Base-by-base conservation (phyloP, 805 yeast species). In the Yarrowia alimentaria region DNA sequence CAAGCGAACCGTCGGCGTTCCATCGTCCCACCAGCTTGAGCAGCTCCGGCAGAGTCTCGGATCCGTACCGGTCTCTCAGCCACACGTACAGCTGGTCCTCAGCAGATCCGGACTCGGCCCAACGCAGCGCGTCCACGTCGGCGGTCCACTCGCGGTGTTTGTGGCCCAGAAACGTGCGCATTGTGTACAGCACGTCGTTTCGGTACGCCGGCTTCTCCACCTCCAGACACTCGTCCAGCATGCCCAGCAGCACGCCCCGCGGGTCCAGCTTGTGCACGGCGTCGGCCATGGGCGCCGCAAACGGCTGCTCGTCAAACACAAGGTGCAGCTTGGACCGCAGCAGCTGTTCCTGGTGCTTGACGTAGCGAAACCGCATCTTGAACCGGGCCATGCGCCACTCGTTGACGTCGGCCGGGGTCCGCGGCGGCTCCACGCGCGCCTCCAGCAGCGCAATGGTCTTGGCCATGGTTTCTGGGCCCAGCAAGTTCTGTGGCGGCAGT, bases 221-320 rank as follows among this genome's bases (percentile, higher is more conserved):
- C 10, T 28, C 17, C 18, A 40, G 3, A 14, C 47, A 40, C 32
- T 40, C 47, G 18, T 28, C n/a, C 22, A 40, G 25, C 47, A 40
- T 26, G 18, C 6, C 9, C 7, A 9, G 13, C 47, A 40, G 26
- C 18, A 5, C 19, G 3, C 25, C 19, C 2, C 13, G 6, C 12
- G 47, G 47, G 11, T 40, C 47, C 6, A 40, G 13, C 7, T 26
- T 25, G 13, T 3, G 2, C 10, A n/a, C 19, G 18, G n/a, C 5
- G 6, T 13, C 33, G n/a, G 25, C 47, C 33, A 40, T n/a, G n/a
- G n/a, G n/a, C n/a, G n/a, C n/a, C n/a, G n/a, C n/a, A n/a, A n/a
- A n/a, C n/a, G n/a, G n/a, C n/a, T n/a, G 25, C 17, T 40, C 47
- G 10, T 25, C 47, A 3, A 6, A 4, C n/a, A 40, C 25, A 3